A percentile compares a stretch with the other conserved stretches of the same genome.
Conservation (phyloP, 2,329 filamentous ascomycete genomes). For the Phialophora chinensis region DNA sequence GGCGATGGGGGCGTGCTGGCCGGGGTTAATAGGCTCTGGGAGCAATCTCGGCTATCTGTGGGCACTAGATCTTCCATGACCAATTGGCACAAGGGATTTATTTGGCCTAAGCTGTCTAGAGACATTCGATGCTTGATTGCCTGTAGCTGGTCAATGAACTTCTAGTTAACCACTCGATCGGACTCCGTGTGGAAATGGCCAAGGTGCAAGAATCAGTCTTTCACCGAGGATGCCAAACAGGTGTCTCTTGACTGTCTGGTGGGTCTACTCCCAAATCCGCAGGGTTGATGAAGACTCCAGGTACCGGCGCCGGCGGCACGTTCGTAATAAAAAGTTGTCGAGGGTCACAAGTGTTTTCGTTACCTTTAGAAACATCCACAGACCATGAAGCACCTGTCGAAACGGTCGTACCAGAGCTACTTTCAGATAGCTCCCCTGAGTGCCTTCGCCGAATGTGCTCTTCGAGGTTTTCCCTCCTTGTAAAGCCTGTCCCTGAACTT, state of each 20-base stretch:
- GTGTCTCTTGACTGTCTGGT: conserved; percentile 8
- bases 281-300: not conserved
- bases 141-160: too few species aligned
- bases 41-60: too few species aligned
- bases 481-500: conserved; percentile 85
- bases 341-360: conserved; percentile 9
- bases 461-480: conserved; percentile 88
- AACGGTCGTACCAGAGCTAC: not conserved
- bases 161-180: too few species aligned
- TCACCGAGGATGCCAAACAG: conserved; percentile 12
- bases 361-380: conserved; percentile 3
- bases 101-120: too few species aligned
- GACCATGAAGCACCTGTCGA: not conserved
- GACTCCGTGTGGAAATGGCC: too few species aligned
- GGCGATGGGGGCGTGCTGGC: too few species aligned
- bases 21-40: too few species aligned
- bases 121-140: too few species aligned
- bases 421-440: conserved; percentile 26
- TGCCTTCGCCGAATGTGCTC: conserved; percentile 96
- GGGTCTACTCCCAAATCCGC: not conserved
- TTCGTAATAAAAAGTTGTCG: conserved; percentile 1
- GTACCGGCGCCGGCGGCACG: not conserved
- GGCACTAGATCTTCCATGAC: too few species aligned
- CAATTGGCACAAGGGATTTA: too few species aligned
- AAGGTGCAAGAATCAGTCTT: not conserved